Conservation (phyloP, 1,139 yeast genomes). For the Saccharomyces hybrid region DNA sequence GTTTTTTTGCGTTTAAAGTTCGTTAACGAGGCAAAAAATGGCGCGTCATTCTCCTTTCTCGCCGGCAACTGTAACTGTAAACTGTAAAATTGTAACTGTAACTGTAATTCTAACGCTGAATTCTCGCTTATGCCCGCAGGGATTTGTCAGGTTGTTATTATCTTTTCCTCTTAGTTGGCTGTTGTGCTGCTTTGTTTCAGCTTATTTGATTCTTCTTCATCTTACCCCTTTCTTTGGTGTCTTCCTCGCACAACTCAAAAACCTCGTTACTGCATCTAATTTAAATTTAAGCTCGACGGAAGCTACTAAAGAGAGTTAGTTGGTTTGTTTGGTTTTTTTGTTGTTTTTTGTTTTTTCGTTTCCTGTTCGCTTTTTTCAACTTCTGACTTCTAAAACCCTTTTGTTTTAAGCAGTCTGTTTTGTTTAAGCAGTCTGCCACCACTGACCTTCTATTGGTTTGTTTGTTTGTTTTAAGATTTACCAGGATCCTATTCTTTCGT, state of each 20-base stretch:
- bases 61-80: constrained; percentile 1
- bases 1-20: not conserved
- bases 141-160: not conserved
- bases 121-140: not conserved
- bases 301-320: not conserved
- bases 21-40: not conserved
- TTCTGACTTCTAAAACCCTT: not conserved
- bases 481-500: not conserved
- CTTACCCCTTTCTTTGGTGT: not conserved
- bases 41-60: not conserved
- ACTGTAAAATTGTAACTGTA: not conserved
- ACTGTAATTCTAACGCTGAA: not conserved
- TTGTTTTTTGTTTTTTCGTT: not conserved
- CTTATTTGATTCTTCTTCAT: not conserved
- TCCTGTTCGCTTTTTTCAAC: not conserved
- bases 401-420: not conserved
- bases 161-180: not conserved
- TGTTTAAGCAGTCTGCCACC: not conserved
- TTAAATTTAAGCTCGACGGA: not conserved
- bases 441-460: not conserved
- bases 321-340: not conserved
- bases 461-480: not conserved
- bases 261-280: not conserved
- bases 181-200: not conserved
- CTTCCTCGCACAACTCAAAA: not conserved